These are phyloP conservation scores for Hypholoma fasciculare DNA, from an alignment of 768 basidiomycete genomes.

Conservation along the genomic window DNA sequence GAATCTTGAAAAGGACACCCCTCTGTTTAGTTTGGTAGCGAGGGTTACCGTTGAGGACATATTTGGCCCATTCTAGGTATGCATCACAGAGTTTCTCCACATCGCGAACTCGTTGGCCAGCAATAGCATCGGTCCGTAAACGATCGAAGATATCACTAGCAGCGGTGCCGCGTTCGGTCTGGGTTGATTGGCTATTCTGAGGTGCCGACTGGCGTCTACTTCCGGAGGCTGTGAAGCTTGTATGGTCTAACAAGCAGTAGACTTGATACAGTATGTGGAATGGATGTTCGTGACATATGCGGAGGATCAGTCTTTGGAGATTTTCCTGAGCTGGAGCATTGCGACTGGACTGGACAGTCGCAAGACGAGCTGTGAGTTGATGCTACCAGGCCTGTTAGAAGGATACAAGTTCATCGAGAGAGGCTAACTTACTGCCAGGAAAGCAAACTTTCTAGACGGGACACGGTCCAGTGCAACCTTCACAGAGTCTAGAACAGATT, in stretches of 20 bases:
- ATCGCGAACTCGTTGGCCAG: slow-evolving; percentile 41
- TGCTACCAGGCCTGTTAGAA: slow-evolving; percentile 40
- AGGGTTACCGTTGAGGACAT: slow-evolving; percentile 42
- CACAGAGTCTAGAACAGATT: slow-evolving; percentile 44
- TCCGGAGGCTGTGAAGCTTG: slow-evolving; percentile 7
- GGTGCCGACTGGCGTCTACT: slow-evolving; percentile 48
- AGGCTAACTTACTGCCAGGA: slow-evolving; percentile 57
- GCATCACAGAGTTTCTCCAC: slow-evolving; percentile 65
- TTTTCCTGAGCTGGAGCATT: slow-evolving; percentile 48
- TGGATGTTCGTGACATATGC: slow-evolving; percentile 88
- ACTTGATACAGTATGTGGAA: slow-evolving; percentile 94
- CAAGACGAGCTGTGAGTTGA: slow-evolving; percentile 90
- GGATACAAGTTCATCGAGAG: background rate
- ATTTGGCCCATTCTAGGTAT: slow-evolving; percentile 74
- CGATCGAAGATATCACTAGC: slow-evolving; percentile 62
- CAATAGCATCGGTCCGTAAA: slow-evolving; percentile 41
- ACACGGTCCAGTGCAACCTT: slow-evolving; percentile 52
- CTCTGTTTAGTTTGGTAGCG: slow-evolving; percentile 18
- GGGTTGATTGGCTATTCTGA: slow-evolving; percentile 39
- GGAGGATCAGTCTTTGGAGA: slow-evolving; percentile 63
- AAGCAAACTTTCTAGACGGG: slow-evolving; percentile 87
- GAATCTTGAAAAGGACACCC: slow-evolving; percentile 34
- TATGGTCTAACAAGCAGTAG: slow-evolving; percentile 58
- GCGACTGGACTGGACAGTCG: slow-evolving; percentile 34
- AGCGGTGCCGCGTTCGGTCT: slow-evolving; percentile 61